Base-by-base conservation (phyloP, 2,329 filamentous ascomycete genomes). In the Daldinia eschscholtzii region DNA sequence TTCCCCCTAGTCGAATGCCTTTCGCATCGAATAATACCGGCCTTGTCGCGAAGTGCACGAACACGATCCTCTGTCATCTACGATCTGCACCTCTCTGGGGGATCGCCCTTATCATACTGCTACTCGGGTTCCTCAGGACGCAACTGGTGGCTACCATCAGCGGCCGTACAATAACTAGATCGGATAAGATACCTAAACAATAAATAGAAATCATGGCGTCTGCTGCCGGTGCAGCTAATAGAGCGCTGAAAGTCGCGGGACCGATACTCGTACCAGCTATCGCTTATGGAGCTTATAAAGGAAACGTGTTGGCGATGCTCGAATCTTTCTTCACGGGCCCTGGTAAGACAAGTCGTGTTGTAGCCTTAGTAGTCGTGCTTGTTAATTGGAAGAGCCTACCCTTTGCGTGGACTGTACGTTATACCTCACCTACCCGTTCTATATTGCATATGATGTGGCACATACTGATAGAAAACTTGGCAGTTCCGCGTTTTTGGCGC, bases 341-440 rank as follows among this genome's bases (percentile, higher is more conserved):
- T 0, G 87, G 86, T 2, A 81, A 85, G 59, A 84, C 81, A 5
- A 86, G 83, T 70, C 84, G 87, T 4, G 82, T 89, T 64, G 59
- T 87, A 64, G 78, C 88, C 65, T 73, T 91, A 13, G 57, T 87
- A 12, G 87, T 92, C 63, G 82, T 88, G 12, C 55, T 91, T 6
- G 73, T 87, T 48, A 95, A 94, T 79, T 83, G 91, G 81, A 95
- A 95, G 84, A 92, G 86, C 67, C 76, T 94, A 67, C 92, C 92
- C 0, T 85, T 93, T 46, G 87, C 88, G 9, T 95, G 92, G 92
- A 93, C 93, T 73, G 90, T 92, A 85, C 62, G 89, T 80, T 35
- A 28, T 13, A 41, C 33, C 30, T 23, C 37, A 15, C 7, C 42
- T 13, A 41, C 2, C 13, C 37, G 10, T 48, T 20, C 20, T 28